Base-by-base conservation (phyloP, 495 filamentous ascomycete species). In the Hypoxylon trugodes region DNA sequence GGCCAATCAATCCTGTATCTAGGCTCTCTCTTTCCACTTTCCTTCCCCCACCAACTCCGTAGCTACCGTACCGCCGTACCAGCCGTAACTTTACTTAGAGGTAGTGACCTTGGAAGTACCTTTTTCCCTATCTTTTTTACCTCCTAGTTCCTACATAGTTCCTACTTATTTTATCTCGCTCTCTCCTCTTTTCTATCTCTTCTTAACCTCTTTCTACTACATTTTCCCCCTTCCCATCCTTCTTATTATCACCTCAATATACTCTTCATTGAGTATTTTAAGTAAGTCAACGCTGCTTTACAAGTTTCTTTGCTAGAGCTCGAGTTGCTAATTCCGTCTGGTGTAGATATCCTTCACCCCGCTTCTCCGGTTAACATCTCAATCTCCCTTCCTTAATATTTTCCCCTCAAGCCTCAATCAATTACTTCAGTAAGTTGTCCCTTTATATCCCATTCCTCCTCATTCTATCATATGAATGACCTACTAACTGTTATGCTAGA, bases 181-280 rank as follows among this genome's bases (percentile, higher is more conserved):
- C 53, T 40, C 46, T 66, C 54, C 42, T 54, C 65, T 58, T 35
- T 41, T 49, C 64, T 61, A 41, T 46, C 56, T 41, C 53, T 50
- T 60, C 58, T 21, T 9, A 21, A 59, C 24, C 32, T 53, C 26
- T 30, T 53, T 45, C 37, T 49, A n/a, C n/a, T 38, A 26, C 41
- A 21, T 41, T 59, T 38, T 13, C 15, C 51, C 25, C 38, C 25
- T 25, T 25, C 12, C 18, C 12, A 21, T 40, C 10, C 28, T 24
- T 43, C 21, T 43, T 43, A 2, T 21, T 21, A 26, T 6, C 16
- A 26, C 41, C 41, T 6, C 28, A 10, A n/a, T 15, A 46, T 15
- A 30, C 10, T 52, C 42, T 38, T 48, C 48, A 13, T 38, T 46
- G 25, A 30, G 35, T 33, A 62, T 62, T 30, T 53, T 41, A 32